Evolutionary conservation across 2,329 filamentous ascomycete genomes (phyloP), one percentile per base, ranked within the genome.

Genomic region (Colletotrichum tofieldiae): DNA sequence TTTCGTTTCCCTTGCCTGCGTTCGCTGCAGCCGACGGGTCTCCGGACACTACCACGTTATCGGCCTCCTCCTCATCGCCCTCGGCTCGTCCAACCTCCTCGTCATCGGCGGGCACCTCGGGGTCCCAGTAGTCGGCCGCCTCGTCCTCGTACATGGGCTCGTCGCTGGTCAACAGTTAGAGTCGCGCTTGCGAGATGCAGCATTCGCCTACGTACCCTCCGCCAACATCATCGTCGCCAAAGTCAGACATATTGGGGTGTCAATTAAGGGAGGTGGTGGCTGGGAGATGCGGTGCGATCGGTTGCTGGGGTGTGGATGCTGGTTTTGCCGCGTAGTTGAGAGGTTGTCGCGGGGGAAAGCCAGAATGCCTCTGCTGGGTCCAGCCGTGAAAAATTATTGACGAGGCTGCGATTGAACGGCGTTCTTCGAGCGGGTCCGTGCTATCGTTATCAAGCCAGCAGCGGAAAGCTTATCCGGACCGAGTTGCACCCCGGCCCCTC

Each of bases 131-230:
- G 79, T 85, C 88, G 74, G 91, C 88, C 76, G 86, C 85, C 76
- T 87, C 86, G 70, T 92, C 90, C 75, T 95, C 91, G 85, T 90
- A 93, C 78, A 90, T 89, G 78, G 93, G 90, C 83, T 92, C 90
- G 79, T 93, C 92, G 77, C 91, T 93, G 78, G 76, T 32, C 6
- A 43, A 23, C 26, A 16, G 67, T 73, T 45, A 72, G 52, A 52
- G 59, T 59, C 59, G 65, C 65, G 39, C 39, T 12, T 39, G 35
- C 41, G 8, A 74, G 39, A 74, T 5, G 5, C 59, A 55, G 65
- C 41, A 23, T 72, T 75, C 60, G 49, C 51, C 14, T 49, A 63
- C 72, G 23, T 72, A 73, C 68, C 63, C 72, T 56, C 72, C 72
- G 41, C 72, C 72, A 4, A 58, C 71, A 75, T 85, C 86, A 77